Evolutionary conservation across 2,329 filamentous ascomycete species (phyloP), one percentile per base, ranked within the genome.

Genomic region (Colletotrichum limetticola): DNA sequence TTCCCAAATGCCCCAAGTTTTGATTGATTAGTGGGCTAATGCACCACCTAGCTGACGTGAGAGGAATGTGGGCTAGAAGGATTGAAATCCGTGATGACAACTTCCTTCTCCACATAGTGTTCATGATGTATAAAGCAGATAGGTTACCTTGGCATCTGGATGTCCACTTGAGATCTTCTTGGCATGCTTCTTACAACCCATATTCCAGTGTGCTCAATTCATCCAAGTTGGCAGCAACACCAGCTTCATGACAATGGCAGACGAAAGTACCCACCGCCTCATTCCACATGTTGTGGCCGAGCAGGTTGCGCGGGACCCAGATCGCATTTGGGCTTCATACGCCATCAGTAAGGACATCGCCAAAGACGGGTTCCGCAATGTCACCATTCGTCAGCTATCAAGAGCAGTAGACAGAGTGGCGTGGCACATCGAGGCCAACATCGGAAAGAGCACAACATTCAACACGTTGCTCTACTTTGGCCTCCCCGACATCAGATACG

Each of bases 401-500:
- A 74, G 76, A 30, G 81, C 80, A 8, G 76, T 83, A 16, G 77
- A 83, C 72, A 77, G 79, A 5, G 76, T 79, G 30, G 76, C 81
- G 0, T 81, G 79, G 78, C 78, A 80, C 59, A 75, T 85, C 14
- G 75, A 81, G 14, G 64, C 76, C 22, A 75, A 66, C 4, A 70
- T 85, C 32, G 81, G 79, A 1, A 76, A 68, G 11, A 76, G 76
- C 12, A 67, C 74, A 22, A 62, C 74, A 24, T 83, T 82, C 66
- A 79, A 80, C 3, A 83, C 83, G 0, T 58, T 85, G 4, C 74
- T 78, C 3, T 84, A 83, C 70, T 71, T 82, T 28, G 81, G 80
- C 35, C 77, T 79, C 5, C 78, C 80, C 55, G 85, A 86, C 70
- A 62, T 83, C n/a, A 78, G 81, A 14, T 82, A 84, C 61, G 79